These are phyloP conservation scores for Cordyceps cateniannulata DNA, from an alignment of 2,329 filamentous ascomycete species.

Conservation along the genomic window DNA sequence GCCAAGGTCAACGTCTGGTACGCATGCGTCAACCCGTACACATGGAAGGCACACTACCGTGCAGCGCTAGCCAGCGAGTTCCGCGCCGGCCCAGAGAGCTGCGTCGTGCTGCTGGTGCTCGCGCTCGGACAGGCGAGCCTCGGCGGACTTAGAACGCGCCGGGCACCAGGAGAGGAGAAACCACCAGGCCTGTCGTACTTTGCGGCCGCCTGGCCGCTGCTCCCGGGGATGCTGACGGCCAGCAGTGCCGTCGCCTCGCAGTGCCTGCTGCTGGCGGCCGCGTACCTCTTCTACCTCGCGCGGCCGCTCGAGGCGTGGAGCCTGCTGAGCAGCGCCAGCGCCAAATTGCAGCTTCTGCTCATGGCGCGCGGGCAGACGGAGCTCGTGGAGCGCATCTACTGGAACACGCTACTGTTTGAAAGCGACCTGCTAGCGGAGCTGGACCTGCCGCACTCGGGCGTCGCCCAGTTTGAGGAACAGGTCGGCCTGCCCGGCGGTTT, in stretches of 20 bases:
- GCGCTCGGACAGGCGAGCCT: conserved; percentile 71
- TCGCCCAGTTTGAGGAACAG: conserved; percentile 74
- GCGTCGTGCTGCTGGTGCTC: conserved; percentile 71
- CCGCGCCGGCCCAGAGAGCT: conserved; percentile 72
- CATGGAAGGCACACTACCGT: conserved; percentile 70
- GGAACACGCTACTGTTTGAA: conserved; percentile 76
- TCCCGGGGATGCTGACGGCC: conserved; percentile 68
- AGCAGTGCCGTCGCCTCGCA: conserved; percentile 74
- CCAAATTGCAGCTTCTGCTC: conserved; percentile 72
- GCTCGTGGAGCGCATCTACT: conserved; percentile 71
- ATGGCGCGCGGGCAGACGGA: conserved; percentile 67
- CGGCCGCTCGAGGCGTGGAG: conserved; percentile 80
- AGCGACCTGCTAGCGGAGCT: conserved; percentile 74
- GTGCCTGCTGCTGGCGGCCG: conserved; percentile 72
- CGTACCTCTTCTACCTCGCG: conserved; percentile 77
- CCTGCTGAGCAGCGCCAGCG: conserved; percentile 70
- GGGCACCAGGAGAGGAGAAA: conserved; percentile 43
- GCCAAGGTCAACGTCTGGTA: conserved; percentile 80
- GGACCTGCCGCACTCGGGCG: conserved; percentile 75
- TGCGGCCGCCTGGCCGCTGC: conserved; percentile 68
- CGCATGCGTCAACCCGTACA: conserved; percentile 76
- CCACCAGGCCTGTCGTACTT: conserved; percentile 75
- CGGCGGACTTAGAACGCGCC: conserved; percentile 67
- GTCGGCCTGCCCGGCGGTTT: conserved; percentile 75
- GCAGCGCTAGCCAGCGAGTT: conserved; percentile 71